Base-by-base conservation (phyloP, 139 green algal species). In the Nannochloris sp. region DNA sequence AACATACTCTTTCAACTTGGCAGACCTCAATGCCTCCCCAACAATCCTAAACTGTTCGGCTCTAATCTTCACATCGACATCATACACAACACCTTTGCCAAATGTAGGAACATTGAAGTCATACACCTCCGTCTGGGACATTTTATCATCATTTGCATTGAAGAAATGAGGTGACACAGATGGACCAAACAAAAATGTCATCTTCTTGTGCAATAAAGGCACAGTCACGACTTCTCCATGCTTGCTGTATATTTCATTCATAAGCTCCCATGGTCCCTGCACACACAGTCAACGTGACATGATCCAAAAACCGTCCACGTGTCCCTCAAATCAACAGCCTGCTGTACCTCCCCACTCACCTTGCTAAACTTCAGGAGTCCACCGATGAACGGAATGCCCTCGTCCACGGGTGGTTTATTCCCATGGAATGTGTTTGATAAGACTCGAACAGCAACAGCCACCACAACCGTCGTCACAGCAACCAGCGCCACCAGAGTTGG, bases 101-200 rank as follows among this genome's bases (percentile, higher is more conserved):
- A 99, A 99, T 3, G 93, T 98, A 9, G 93, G 93, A 16, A 97
- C 85, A 73, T 94, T 96, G 80, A 95, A 99, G 56, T 89, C 69
- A 72, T 99, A 99, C 51, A 97, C 90, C 83, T 96, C 90, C 2
- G 80, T 85, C 73, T 96, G 89, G 77, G 78, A 90, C 75, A 96
- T 85, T 56, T 91, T 81, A 16, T 95, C 87, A 64, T 96, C 90
- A 17, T 70, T 85, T 23, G 83, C 89, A 68, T 96, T 99, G 84
- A 95, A 98, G 63, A 99, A 99, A 73, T 96, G 87, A 1, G 85
- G 67, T 10, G 78, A 79, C 2, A 88, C 91, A 36, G 90, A 69
- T 4, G 93, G 92, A 5, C 91, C 91, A 14, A 98, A 83, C 26
- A 99, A 69, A 72, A 99, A 98, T 20, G 93, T 98, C 57, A 97